A percentile compares a stretch with the other conserved stretches of the same genome.
These are phyloP conservation scores for Phlebiopsis gigantea DNA, from an alignment of 768 basidiomycete species.

Conservation along the genomic window DNA sequence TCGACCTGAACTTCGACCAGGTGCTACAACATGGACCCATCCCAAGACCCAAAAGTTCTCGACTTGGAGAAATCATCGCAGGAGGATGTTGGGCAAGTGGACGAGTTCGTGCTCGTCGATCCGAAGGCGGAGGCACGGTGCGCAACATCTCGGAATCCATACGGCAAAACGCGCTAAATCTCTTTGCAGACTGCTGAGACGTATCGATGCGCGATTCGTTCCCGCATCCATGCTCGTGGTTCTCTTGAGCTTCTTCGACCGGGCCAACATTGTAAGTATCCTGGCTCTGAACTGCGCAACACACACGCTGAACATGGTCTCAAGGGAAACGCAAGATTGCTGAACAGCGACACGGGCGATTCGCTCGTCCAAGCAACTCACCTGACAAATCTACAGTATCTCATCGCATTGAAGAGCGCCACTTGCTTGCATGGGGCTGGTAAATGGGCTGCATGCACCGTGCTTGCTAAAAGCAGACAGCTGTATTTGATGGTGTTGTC, in stretches of 20 bases:
- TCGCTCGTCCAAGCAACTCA: constrained; percentile 13
- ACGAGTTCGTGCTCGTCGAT: neutral
- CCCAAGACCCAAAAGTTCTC: neutral
- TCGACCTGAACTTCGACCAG: neutral
- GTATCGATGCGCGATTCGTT: constrained; percentile 29
- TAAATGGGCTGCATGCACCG: too few relatives aligned
- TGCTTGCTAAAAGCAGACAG: too few relatives aligned
- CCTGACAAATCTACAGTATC: constrained; percentile 14
- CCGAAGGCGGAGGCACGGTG: neutral
- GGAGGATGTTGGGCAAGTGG: neutral
- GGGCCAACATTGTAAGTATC: constrained; percentile 14
- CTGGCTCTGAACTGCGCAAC: neutral
- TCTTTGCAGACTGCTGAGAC: constrained; percentile 14
- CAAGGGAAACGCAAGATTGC: constrained; percentile 15
- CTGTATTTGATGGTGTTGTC: too few relatives aligned
- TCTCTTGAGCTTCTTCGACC: constrained; percentile 26
- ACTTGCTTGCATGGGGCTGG: too few relatives aligned
- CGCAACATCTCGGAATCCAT: constrained; percentile 25
- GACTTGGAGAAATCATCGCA: neutral
- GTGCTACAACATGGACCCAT: neutral
- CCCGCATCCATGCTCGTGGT: constrained; percentile 32
- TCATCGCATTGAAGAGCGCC: constrained; percentile 17
- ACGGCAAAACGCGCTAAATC: constrained; percentile 32
- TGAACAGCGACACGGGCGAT: constrained; percentile 17
- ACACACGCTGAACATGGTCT: neutral